Evolutionary conservation across 345 rosid species (phyloP).

Genomic region (Eucalyptus regnans): DNA sequence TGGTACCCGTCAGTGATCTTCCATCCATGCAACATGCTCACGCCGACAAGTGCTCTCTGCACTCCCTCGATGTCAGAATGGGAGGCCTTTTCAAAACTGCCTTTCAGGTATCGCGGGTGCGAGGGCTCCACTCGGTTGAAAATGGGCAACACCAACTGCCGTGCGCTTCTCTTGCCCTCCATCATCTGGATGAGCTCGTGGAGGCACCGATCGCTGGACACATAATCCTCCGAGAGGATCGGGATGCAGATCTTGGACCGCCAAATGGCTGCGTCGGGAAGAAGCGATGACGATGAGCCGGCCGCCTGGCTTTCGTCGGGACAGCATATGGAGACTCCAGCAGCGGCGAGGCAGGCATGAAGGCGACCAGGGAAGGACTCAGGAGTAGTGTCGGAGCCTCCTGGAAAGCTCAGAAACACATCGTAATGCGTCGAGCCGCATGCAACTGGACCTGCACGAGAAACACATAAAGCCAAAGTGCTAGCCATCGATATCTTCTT

Average conservation of each 20-base stretch:
- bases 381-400: neutral
- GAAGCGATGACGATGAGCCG: neutral
- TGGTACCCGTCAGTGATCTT: neutral
- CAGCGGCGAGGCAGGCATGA: neutral
- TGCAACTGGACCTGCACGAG: rapidly evolving
- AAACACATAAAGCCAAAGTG: neutral
- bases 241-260: neutral
- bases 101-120: neutral
- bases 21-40: neutral
- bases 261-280: neutral
- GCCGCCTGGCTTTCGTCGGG: neutral
- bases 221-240: neutral
- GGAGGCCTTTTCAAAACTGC: neutral
- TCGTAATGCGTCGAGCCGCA: neutral
- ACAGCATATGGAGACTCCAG: neutral
- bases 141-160: neutral
- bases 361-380: neutral
- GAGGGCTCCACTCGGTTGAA: neutral
- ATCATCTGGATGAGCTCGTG: neutral
- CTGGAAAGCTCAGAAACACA: neutral
- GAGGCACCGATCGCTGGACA: neutral
- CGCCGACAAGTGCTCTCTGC: rapidly evolving
- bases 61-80: neutral
- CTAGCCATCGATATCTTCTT: neutral
- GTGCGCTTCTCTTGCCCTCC: neutral